These are phyloP conservation scores for Prunus yedoensis DNA, from an alignment of 331 rosid genomes.

Conservation along the genomic window DNA sequence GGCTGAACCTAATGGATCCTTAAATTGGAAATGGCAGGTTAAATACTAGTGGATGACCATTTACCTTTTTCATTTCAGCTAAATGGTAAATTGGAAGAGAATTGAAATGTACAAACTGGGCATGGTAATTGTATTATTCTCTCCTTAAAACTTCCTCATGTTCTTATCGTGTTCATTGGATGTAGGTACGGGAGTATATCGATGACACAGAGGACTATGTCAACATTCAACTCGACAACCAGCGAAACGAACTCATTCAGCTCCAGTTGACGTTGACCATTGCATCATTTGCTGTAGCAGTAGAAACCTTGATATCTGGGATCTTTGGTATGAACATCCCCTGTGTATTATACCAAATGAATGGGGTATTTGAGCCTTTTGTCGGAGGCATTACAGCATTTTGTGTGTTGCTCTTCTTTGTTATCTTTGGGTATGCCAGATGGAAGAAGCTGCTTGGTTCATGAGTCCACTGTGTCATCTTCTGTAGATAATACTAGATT, in stretches of 20 bases:
- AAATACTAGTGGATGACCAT: not conserved
- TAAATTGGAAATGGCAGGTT: not conserved
- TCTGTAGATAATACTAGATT: not conserved
- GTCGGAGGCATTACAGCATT: constrained; percentile 42
- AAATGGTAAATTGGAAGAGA: not conserved
- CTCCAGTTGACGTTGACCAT: constrained; percentile 82
- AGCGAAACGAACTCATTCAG: constrained; percentile 80
- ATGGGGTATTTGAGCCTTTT: constrained; percentile 53
- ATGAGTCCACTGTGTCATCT: constrained; percentile 28
- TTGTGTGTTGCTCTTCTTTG: constrained; percentile 54
- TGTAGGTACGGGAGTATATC: constrained; percentile 58
- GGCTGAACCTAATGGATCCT: not conserved
- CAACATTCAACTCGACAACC: constrained; percentile 88
- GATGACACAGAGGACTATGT: constrained; percentile 78
- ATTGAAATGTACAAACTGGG: not conserved
- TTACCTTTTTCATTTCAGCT: not conserved
- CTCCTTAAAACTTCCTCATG: not conserved
- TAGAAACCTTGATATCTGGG: constrained; percentile 62
- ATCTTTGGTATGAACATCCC: constrained; percentile 92
- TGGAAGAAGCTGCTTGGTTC: constrained; percentile 84
- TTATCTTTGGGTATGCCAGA: constrained; percentile 52
- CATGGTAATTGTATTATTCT: not conserved
- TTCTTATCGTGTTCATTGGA: not conserved
- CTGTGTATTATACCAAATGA: constrained; percentile 32
- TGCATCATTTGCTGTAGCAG: constrained; percentile 75